phyloP scores from a whole-genome alignment of 495 filamentous ascomycete genomes.

The Astrothelium macrocarpum region DNA sequence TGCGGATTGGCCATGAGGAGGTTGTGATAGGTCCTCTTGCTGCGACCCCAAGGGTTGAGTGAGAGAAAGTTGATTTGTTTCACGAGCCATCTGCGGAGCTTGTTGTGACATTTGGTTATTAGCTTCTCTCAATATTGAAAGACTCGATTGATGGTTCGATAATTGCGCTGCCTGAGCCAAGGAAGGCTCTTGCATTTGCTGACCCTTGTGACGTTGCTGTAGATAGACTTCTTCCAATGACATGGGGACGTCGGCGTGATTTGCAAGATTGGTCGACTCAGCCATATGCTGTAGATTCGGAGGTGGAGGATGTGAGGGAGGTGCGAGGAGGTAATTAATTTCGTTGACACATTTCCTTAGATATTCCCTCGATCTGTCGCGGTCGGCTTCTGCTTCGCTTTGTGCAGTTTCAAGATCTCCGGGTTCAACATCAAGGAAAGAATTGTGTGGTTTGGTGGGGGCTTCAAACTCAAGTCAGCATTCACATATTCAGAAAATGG shows the following conservation, averaged over 20 bases:
- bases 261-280: slow-evolving; percentile 21
- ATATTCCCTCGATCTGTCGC: slow-evolving; percentile 34
- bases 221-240: slow-evolving; percentile 34
- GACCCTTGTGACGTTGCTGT: slow-evolving; percentile 33
- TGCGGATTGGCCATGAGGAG: background rate
- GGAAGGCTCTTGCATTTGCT: slow-evolving; percentile 22
- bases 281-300: slow-evolving; percentile 26
- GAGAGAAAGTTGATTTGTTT: slow-evolving; percentile 9
- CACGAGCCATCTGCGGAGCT: slow-evolving; percentile 22
- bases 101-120: slow-evolving; percentile 13
- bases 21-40: background rate
- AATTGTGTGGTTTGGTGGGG: slow-evolving; percentile 31
- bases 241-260: slow-evolving; percentile 22
- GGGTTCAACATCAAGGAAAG: slow-evolving; percentile 32
- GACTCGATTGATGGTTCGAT: slow-evolving; percentile 44
- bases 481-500: background rate
- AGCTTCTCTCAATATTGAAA: background rate
- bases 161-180: slow-evolving; percentile 33
- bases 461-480: slow-evolving; percentile 17
- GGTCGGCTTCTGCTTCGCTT: slow-evolving; percentile 31
- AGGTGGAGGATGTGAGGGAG: slow-evolving; percentile 35
- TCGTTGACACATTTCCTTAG: slow-evolving; percentile 37
- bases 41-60: background rate
- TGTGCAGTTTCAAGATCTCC: slow-evolving; percentile 14
- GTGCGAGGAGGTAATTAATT: slow-evolving; percentile 39